Evolutionary conservation across 192 early-diverging fungal species (phyloP), one percentile per base, ranked within the genome.

Genomic region (Ambispora gerdemannii): DNA sequence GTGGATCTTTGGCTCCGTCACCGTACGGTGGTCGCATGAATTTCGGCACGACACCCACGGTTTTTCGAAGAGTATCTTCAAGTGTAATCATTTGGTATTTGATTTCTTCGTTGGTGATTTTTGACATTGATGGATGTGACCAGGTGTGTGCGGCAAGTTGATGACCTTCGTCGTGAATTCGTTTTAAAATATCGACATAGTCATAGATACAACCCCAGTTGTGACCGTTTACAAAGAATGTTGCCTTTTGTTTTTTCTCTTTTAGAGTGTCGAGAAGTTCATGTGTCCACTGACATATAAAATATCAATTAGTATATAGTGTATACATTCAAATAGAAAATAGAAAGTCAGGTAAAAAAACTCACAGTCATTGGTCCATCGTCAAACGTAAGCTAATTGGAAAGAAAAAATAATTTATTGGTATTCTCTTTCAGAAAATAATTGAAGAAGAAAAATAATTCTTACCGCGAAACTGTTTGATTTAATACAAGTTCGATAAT

Each of bases 151-250:
- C 74, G 0, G 85, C 86, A 36, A 90, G 87, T 63, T 87, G 82
- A 56, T 89, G 87, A n/a, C 90, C 88, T 10, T 63, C 73, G 6
- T 13, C 2, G 19, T 17, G 47, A 6, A 25, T 36, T 32, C 78
- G 75, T 47, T 75, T 74, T 47, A 91, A 33, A 34, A 83, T 58
- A 7, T 84, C 82, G 0, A 80, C 77, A 33, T 80, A 69, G 28
- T 77, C 60, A 52, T 82, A 73, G 32, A 84, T 79, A 50, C 78
- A 79, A 4, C 35, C 51, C 1, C 56, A 73, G 63, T 82, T 75
- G 28, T 75, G 52, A 10, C 90, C 90, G 49, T 83, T 79, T 19
- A 91, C 83, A 70, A 85, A 90, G 75, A 91, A 91, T 1, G 90
- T 89, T 0, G 81, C 89, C 71, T 88, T 90, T 49, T 89, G 69